A percentile compares a stretch with the other conserved stretches of the same genome.
These are phyloP conservation scores for Flammula alnicola DNA, from an alignment of 1,284 basidiomycete genomes.

Conservation along the genomic window DNA sequence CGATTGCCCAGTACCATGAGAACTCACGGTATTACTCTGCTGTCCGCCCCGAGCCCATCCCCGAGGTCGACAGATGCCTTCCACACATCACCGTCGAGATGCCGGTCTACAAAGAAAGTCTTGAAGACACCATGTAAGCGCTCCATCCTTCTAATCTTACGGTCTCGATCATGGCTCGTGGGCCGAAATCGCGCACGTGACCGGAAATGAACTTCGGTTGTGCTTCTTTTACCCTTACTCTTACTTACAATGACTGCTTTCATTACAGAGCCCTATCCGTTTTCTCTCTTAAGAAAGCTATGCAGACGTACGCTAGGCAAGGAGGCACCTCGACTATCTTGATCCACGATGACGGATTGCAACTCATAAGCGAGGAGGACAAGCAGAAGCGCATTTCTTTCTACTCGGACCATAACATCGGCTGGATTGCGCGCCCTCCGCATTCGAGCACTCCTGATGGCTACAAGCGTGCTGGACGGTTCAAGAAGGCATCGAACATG, in stretches of 20 bases:
- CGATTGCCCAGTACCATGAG: conserved; percentile 76
- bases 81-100: conserved; percentile 80
- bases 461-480: conserved; percentile 84
- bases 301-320: conserved; percentile 85
- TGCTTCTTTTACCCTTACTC: conserved; percentile 20
- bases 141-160: conserved; percentile 8
- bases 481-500: conserved; percentile 92
- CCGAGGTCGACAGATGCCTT: conserved; percentile 60
- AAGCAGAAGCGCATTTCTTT: conserved; percentile 69
- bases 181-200: conserved; percentile 10
- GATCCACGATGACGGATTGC: conserved; percentile 79
- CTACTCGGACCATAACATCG: conserved; percentile 83
- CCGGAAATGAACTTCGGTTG: too few relatives aligned
- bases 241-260: conserved; percentile 12
- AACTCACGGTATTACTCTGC: conserved; percentile 78
- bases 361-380: conserved; percentile 62
- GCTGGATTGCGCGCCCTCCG: conserved; percentile 84
- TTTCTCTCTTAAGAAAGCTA: conserved; percentile 81
- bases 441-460: conserved; percentile 58
- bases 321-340: conserved; percentile 80
- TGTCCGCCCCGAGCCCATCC: conserved; percentile 59
- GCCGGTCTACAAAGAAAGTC: conserved; percentile 82
- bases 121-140: conserved; percentile 68
- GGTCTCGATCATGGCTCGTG: neutral
- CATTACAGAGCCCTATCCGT: conserved; percentile 70